Evolutionary conservation across 1,284 basidiomycete genomes (phyloP).

Genomic region (Fistulinella staudtii): DNA sequence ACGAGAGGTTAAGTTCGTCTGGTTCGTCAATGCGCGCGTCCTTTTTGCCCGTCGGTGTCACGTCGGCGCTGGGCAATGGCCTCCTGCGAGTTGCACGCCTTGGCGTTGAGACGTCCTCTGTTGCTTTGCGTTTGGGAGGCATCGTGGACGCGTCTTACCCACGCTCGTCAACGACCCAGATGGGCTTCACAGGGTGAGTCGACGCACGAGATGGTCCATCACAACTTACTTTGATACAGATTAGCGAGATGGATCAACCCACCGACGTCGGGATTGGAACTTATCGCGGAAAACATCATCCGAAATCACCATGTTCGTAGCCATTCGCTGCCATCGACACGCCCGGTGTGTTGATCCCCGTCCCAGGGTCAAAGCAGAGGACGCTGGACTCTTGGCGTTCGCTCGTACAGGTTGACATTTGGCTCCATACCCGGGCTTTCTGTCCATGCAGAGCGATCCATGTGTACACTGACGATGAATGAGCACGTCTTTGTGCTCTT

Average conservation of each 20-base stretch:
- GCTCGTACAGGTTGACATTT: conserved; percentile 68
- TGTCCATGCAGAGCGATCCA: conserved; percentile 56
- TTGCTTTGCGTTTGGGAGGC: conserved; percentile 50
- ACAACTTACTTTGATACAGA: conserved; percentile 35
- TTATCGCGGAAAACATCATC: conserved; percentile 63
- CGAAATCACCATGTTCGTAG: conserved; percentile 63
- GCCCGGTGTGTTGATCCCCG: conserved; percentile 16
- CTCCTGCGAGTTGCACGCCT: conserved; percentile 20
- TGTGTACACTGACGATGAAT: conserved; percentile 71
- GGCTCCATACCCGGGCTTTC: conserved; percentile 48
- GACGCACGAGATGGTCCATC: not conserved
- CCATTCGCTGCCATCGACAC: conserved; percentile 8
- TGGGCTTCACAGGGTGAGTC: conserved; percentile 64
- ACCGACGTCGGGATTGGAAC: conserved; percentile 61
- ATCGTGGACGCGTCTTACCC: conserved; percentile 31
- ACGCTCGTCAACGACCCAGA: conserved; percentile 25
- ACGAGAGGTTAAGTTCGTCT: conserved; percentile 37
- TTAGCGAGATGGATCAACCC: conserved; percentile 78
- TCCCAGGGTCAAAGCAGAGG: conserved; percentile 52
- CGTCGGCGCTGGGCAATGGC: conserved; percentile 1
- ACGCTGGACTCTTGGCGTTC: conserved; percentile 64
- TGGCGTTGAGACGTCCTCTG: conserved; percentile 14
- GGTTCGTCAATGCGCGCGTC: conserved; percentile 14
- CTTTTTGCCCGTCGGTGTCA: not conserved
- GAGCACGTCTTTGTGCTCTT: conserved; percentile 73